Evolutionary conservation across 2,329 filamentous ascomycete species (phyloP), one percentile per base, ranked within the genome.

Genomic region (Dactylellina leptospora): DNA sequence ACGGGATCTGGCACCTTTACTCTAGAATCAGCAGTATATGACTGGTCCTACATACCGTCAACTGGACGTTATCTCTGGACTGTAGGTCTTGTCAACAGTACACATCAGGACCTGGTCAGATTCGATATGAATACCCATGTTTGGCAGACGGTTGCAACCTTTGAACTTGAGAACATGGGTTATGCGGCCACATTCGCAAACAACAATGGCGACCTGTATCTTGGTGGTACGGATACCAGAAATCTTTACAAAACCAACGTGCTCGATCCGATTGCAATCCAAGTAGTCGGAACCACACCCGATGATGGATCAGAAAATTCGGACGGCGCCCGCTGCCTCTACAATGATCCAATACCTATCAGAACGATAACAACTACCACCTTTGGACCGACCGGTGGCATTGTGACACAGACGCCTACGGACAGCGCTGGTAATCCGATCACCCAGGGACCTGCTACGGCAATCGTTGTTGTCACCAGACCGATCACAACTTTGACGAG

Each of bases 31-130:
- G 11, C 16, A n/a, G 8, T 53, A 33, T 27, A n/a, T 20, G 48
- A 53, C 16, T 53, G 48, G 48, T 27, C 27, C 16, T 53, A 53
- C 36, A 53, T 53, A 4, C 48, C 48, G 1, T 27, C 48, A 9
- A 28, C 48, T 30, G 48, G 48, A 20, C 16, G 27, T 9, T 33
- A 16, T 18, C 16, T 53, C 4, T 53, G 48, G 48, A 18, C 27
- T 13, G 10, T 53, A 13, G 48, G 13, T 36, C 3, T 33, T 9
- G 36, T 20, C 27, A 30, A 11, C 48, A 20, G 13, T 20, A 18
- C 10, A 1, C 16, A 28, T 2, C 20, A 16, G 8, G 27, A 28
- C 11, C 25, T 53, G n/a, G 16, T 30, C 2, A 33, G 16, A 36
- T 53, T 53, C 48, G 30, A 53, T 22, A 4, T 53, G 23, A 16